These are phyloP conservation scores for Berkeleyomyces basicola DNA, from an alignment of 2,329 filamentous ascomycete genomes.

Conservation along the genomic window DNA sequence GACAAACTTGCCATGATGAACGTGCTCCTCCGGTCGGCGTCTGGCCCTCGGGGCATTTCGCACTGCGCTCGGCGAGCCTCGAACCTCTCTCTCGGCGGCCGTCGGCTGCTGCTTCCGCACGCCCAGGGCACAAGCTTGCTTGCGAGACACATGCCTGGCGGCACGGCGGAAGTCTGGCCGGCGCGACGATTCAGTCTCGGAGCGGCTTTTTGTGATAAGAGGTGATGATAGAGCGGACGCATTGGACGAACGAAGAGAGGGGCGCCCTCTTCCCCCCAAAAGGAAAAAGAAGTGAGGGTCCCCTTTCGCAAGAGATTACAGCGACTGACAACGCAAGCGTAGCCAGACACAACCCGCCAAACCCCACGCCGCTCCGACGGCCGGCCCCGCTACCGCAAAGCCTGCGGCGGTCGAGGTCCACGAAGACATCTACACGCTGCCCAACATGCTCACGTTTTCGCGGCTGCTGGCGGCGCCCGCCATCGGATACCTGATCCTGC, in stretches of 20 bases:
- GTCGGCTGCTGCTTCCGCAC: background rate
- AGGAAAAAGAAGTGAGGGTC: background rate
- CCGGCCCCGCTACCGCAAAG: conserved; percentile 9
- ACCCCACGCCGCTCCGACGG: background rate
- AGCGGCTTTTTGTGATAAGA: background rate
- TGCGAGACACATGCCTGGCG: background rate
- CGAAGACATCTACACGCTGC: conserved; percentile 95
- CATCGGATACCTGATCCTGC: conserved; percentile 75
- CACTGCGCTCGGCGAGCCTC: background rate
- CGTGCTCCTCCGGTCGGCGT: conserved; percentile 9
- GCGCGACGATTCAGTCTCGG: background rate
- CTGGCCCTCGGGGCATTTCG: background rate
- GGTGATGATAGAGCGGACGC: background rate
- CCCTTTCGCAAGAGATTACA: background rate
- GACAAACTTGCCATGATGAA: conserved; percentile 4
- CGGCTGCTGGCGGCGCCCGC: conserved; percentile 68
- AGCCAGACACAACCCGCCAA: background rate
- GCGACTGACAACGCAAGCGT: background rate
- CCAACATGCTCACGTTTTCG: conserved; percentile 80
- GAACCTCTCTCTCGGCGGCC: background rate
- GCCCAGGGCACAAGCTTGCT: background rate
- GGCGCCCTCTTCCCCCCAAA: too few relatives aligned
- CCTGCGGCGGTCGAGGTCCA: conserved; percentile 24
- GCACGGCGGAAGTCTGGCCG: background rate
- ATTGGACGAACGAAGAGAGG: background rate